Conservation (phyloP, 371 early-diverging fungal genomes). For the Nematocida displodere region DNA sequence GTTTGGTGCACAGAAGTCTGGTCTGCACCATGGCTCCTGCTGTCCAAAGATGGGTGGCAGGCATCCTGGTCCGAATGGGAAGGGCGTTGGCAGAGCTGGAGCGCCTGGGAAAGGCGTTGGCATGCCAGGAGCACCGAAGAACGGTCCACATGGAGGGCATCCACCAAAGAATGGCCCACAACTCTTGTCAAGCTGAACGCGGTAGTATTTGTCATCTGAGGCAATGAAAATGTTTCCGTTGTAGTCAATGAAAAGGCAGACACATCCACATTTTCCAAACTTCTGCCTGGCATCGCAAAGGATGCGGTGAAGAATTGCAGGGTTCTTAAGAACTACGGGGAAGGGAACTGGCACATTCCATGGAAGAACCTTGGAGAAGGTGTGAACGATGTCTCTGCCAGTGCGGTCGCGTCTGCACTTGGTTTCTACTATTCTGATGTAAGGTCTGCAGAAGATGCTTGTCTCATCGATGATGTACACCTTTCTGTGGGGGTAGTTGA, state of each 20-base stretch:
- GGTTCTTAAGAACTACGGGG: conserved; percentile 22
- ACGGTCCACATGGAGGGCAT: too few species aligned
- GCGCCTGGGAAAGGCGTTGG: not conserved
- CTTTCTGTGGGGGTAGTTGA: conserved; percentile 37
- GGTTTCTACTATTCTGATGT: conserved; percentile 45
- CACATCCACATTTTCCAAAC: conserved; percentile 45
- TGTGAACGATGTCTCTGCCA: conserved; percentile 17
- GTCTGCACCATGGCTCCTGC: too few species aligned
- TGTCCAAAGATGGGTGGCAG: not conserved
- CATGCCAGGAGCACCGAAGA: too few species aligned
- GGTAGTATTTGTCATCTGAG: conserved; percentile 24
- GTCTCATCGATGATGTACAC: conserved; percentile 48
- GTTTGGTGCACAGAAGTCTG: not conserved
- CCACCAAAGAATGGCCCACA: conserved; percentile 25
- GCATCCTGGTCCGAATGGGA: not conserved
- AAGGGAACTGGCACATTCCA: not conserved
- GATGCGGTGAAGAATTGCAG: conserved; percentile 16
- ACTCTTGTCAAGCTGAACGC: not conserved
- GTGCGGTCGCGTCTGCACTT: conserved; percentile 13
- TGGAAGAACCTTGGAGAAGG: conserved; percentile 32
- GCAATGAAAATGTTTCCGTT: conserved; percentile 41
- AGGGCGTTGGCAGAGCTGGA: conserved; percentile 11
- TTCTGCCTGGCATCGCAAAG: conserved; percentile 36
- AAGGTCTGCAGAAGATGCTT: conserved; percentile 26
- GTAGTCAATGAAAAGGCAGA: conserved; percentile 53